phyloP scores from a whole-genome alignment of 345 rosid species.

The Acer yangbiense region DNA sequence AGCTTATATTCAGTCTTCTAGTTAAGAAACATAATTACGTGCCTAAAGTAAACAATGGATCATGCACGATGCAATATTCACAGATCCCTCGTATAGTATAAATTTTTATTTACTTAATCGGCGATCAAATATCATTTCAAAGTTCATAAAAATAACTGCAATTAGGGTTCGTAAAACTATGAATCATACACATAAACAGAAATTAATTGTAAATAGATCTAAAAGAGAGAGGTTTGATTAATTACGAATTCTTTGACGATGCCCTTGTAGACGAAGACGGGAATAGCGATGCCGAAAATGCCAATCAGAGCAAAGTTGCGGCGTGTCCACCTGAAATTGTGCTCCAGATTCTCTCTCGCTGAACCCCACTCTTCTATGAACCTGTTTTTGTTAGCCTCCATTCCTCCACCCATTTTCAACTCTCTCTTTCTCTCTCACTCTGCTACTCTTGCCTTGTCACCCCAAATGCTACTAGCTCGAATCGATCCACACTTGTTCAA shows the following conservation, averaged over 20 bases:
- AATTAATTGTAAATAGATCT: neutral
- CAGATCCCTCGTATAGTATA: neutral
- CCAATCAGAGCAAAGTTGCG: constrained; percentile 90
- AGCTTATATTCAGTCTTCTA: too few species aligned
- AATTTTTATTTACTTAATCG: neutral
- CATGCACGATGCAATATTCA: neutral
- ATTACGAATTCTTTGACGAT: constrained; percentile 81
- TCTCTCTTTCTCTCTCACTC: too few species aligned
- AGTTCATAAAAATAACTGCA: too few species aligned
- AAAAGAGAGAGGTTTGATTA: neutral
- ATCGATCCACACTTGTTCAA: too few species aligned
- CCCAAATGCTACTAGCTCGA: too few species aligned
- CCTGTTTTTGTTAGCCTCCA: constrained; percentile 88
- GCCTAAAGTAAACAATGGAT: neutral
- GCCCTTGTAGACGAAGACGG: constrained; percentile 81
- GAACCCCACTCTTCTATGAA: constrained; percentile 93
- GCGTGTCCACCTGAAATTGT: constrained; percentile 94
- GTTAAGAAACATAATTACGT: neutral
- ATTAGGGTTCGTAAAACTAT: too few species aligned
- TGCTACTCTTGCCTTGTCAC: too few species aligned
- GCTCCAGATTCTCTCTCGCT: constrained; percentile 85
- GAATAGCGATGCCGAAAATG: constrained; percentile 85
- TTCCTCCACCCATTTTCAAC: constrained; percentile 74
- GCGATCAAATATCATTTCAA: neutral
- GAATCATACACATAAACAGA: too few species aligned